A percentile compares a stretch with the other conserved stretches of the same genome.
phyloP scores from a whole-genome alignment of 2,329 filamentous ascomycete genomes.

The Monosporascus sp. region DNA sequence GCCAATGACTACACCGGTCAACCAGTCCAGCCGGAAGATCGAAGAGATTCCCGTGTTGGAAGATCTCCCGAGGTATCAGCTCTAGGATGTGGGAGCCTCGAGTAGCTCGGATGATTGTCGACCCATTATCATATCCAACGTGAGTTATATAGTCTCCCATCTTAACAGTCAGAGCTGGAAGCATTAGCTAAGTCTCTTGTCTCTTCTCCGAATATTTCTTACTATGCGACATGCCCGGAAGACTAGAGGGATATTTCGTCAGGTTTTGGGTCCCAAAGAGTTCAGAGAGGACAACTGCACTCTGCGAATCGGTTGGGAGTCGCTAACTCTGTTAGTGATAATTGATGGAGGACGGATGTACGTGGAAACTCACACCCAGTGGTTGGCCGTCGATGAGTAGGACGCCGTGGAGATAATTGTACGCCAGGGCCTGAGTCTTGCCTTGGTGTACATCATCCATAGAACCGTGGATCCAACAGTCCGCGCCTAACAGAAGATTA shows the following conservation, averaged over 20 bases:
- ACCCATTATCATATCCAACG: conserved; percentile 40
- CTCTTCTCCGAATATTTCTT: conserved; percentile 1
- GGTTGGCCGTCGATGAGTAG: conserved; percentile 38
- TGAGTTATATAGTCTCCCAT: conserved; percentile 43
- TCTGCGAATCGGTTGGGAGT: conserved; percentile 26
- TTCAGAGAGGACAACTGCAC: conserved; percentile 31
- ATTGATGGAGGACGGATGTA: neutral
- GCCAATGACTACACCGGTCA: conserved; percentile 53
- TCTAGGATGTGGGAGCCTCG: conserved; percentile 22
- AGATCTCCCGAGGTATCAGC: conserved; percentile 27
- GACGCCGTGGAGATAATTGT: conserved; percentile 28
- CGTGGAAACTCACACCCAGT: conserved; percentile 28
- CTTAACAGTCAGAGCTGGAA: conserved; percentile 18
- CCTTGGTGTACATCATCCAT: conserved; percentile 2
- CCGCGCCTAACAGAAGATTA: conserved; percentile 8
- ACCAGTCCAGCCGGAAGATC: conserved; percentile 50
- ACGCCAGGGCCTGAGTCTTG: conserved; percentile 24
- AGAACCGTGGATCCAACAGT: conserved; percentile 15
- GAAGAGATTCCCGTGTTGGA: conserved; percentile 19
- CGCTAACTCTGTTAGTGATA: conserved; percentile 29
- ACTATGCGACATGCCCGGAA: conserved; percentile 50
- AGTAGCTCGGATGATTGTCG: conserved; percentile 39
- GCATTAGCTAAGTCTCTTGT: conserved; percentile 8
- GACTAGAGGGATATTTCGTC: conserved; percentile 44
- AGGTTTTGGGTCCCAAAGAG: conserved; percentile 52